Percentiles rank a stretch among this genome's conserved stretches.
Conservation (phyloP, 139 green algal species). For the Spirogloea muscicola region DNA sequence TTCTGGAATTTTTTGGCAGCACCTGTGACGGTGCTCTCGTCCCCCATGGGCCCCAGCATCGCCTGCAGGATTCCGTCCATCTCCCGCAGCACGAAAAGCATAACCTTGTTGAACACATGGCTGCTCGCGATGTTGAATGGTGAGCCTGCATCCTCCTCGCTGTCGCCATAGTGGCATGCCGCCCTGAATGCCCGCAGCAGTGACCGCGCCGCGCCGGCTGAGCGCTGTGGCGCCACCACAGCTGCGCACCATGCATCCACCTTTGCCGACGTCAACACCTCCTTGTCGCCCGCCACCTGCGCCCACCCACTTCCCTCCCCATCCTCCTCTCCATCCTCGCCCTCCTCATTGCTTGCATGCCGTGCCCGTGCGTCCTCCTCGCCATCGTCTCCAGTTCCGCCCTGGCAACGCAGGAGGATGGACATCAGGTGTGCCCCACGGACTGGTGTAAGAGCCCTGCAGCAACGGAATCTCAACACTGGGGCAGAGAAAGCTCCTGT, state of each 20-base stretch:
- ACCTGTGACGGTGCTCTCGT: too few relatives aligned
- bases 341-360: slow-evolving; percentile 50
- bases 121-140: slow-evolving; percentile 62
- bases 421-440: too few relatives aligned
- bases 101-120: slow-evolving; percentile 73
- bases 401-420: too few relatives aligned
- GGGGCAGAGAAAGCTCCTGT: too few relatives aligned
- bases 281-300: slow-evolving; percentile 9
- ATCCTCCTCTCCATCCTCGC: slow-evolving; percentile 52
- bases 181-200: slow-evolving; percentile 68
- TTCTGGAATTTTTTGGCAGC: too few relatives aligned
- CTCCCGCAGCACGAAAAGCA: slow-evolving; percentile 83
- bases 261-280: slow-evolving; percentile 62
- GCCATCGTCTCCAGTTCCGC: slow-evolving; percentile 32
- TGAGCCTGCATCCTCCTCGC: slow-evolving; percentile 43
- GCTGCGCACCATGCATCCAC: slow-evolving; percentile 66
- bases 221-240: slow-evolving; percentile 20
- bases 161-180: slow-evolving; percentile 83
- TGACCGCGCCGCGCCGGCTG: slow-evolving; percentile 30
- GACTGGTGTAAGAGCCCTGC: too few relatives aligned
- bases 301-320: slow-evolving; percentile 8
- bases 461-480: too few relatives aligned
- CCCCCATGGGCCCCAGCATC: slow-evolving; percentile 51
- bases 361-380: slow-evolving; percentile 8
- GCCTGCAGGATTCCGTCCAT: slow-evolving; percentile 72